Percentiles rank a stretch among this genome's conserved stretches.
phyloP scores from a whole-genome alignment of 2,329 filamentous ascomycete genomes.

The Simplicillium aogashimaense region DNA sequence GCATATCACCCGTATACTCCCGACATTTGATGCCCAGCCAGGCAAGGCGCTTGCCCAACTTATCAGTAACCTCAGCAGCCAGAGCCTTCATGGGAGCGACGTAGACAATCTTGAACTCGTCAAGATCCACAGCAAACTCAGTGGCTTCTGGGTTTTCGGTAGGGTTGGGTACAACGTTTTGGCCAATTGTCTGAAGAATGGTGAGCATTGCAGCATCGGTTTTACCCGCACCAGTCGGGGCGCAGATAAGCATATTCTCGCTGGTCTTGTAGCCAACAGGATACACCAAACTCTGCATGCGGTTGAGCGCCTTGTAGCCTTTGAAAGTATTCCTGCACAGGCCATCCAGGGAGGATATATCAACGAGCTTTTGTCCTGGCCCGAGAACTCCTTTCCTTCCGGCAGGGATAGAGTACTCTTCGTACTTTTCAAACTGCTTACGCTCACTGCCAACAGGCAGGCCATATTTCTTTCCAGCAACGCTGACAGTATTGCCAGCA shows the following conservation, averaged over 20 bases:
- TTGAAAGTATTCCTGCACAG: slow-evolving; percentile 87
- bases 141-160: slow-evolving; percentile 61
- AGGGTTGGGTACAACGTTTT: slow-evolving; percentile 74
- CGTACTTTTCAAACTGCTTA: slow-evolving; percentile 66
- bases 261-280: slow-evolving; percentile 91
- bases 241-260: slow-evolving; percentile 98
- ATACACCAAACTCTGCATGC: slow-evolving; percentile 97
- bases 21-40: slow-evolving; percentile 91
- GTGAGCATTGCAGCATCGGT: slow-evolving; percentile 97
- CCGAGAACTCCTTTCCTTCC: slow-evolving; percentile 66
- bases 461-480: slow-evolving; percentile 71
- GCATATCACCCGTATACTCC: slow-evolving; percentile 97
- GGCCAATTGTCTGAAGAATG: slow-evolving; percentile 79
- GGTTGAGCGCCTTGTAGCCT: slow-evolving; percentile 86
- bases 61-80: slow-evolving; percentile 91
- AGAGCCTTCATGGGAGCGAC: slow-evolving; percentile 98
- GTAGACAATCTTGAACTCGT: slow-evolving; percentile 97
- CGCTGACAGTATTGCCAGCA: slow-evolving; percentile 76
- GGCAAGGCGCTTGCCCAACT: slow-evolving; percentile 79
- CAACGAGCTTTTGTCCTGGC: slow-evolving; percentile 63
- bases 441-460: slow-evolving; percentile 68
- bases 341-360: slow-evolving; percentile 76
- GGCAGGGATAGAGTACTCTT: slow-evolving; percentile 82
- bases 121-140: slow-evolving; percentile 72
- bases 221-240: slow-evolving; percentile 96